Percentiles rank a stretch among this genome's conserved stretches.
phyloP scores from a whole-genome alignment of 2,329 filamentous ascomycete genomes.

The Aspergillus tamarii region DNA sequence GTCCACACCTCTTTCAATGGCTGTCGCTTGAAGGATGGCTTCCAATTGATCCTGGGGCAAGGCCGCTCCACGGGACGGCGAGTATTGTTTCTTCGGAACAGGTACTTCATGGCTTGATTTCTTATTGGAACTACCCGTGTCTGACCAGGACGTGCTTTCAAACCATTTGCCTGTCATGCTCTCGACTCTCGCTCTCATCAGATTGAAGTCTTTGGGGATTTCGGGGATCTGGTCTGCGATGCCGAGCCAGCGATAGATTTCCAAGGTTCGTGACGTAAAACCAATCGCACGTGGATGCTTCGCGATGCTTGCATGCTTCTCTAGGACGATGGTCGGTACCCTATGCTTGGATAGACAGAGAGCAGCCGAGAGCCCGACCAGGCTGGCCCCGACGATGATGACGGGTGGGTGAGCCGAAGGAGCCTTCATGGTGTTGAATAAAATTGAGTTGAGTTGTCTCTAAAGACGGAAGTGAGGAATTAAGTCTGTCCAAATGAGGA shows the following conservation, averaged over 20 bases:
- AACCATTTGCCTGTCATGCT: conserved; percentile 26
- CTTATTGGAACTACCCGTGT: conserved; percentile 3
- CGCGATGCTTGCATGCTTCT: conserved; percentile 39
- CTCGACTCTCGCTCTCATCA: conserved; percentile 27
- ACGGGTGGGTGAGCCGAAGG: conserved; percentile 20
- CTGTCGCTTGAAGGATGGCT: conserved; percentile 39
- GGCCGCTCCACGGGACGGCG: conserved; percentile 29
- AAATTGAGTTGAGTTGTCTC: not conserved
- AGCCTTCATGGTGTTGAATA: not conserved
- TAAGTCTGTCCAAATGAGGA: not conserved
- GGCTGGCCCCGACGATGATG: conserved; percentile 45
- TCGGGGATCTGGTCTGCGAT: conserved; percentile 28
- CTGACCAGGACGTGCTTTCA: conserved; percentile 23
- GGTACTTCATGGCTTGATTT: not conserved
- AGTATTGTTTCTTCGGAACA: conserved; percentile 25
- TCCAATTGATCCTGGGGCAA: conserved; percentile 48
- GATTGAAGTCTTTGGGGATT: conserved; percentile 20
- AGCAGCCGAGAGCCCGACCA: conserved; percentile 45
- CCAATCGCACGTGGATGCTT: conserved; percentile 44
- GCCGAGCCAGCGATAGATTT: conserved; percentile 37
- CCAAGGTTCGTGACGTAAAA: conserved; percentile 44
- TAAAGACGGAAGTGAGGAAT: not conserved
- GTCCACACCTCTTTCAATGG: conserved; percentile 38
- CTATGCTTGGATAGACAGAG: conserved; percentile 39
- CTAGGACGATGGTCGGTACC: conserved; percentile 41